Base-by-base conservation (phyloP, 164 flowering plant species). In the Sextonia rubra region DNA sequence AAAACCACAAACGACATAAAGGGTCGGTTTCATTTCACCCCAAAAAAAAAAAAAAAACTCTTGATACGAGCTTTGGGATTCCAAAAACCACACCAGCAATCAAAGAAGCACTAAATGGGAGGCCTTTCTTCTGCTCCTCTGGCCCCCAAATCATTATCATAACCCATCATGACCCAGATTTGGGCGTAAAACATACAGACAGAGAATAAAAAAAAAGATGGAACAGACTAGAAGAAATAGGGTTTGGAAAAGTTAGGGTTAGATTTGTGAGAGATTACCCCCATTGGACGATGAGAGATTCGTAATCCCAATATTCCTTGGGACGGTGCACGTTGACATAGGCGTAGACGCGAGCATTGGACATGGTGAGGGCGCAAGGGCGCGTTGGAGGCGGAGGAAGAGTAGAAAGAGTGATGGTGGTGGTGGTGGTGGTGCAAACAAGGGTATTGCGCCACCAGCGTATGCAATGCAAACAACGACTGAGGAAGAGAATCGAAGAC, bases 231-330 rank as follows among this genome's bases (percentile, higher is more conserved):
- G 9, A 37, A 37, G 44, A 37, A 37, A 37, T 6, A 37, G 2
- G 44, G 44, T 7, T 32, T 27, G n/a, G 20, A 14, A 71, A 5
- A 30, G 58, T 69, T 49, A 63, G 72, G 69, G 64, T 18, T 55
- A 24, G 69, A n/a, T 11, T 4, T 14, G 30, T 20, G 47, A 60
- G n/a, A n/a, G 26, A 58, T 32, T 86, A 87, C 94, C 94, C 91
- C 94, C 94, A 90, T 73, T 90, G 91, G 56, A 89, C 88, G 76
- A 86, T 78, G 74, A 89, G 90, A 66, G 92, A 81, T 74, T 90
- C 95, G 81, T 90, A 90, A 47, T 88, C 92, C 92, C 90, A 88
- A 78, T 90, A 87, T 4, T 90, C 90, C 60, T 83, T 84, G 30
- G 92, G 89, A 8, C 91, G 90, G 47, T 73, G 85, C 68, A 89